Evolutionary conservation across 2,329 filamentous ascomycete genomes (phyloP).

Genomic region (Coniochaeta prunicola): DNA sequence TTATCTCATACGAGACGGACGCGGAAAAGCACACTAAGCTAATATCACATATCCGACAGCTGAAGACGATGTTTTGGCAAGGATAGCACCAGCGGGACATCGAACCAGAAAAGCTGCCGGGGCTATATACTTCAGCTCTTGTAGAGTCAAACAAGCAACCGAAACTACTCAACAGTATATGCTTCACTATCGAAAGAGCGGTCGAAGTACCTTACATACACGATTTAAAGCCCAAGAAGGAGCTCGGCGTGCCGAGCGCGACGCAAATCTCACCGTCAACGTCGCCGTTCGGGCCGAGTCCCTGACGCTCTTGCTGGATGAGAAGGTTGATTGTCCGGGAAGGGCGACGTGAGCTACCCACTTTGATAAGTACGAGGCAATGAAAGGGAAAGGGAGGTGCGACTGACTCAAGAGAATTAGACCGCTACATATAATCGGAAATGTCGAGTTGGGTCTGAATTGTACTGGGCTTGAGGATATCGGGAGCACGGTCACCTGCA

Average conservation of each 20-base stretch:
- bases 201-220: too few species aligned
- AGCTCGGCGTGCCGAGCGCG: slow-evolving; percentile 5
- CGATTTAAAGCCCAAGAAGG: too few species aligned
- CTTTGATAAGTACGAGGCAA: background rate
- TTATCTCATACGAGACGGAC: too few species aligned
- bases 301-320: slow-evolving; percentile 7
- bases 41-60: too few species aligned
- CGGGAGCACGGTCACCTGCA: background rate
- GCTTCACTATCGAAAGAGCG: too few species aligned
- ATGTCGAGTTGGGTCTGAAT: background rate
- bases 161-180: too few species aligned
- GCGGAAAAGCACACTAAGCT: too few species aligned
- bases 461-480: background rate
- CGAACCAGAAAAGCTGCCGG: too few species aligned
- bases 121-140: too few species aligned
- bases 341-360: background rate
- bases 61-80: too few species aligned
- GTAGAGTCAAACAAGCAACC: too few species aligned
- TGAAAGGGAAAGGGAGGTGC: background rate
- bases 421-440: background rate
- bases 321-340: background rate
- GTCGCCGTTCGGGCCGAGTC: slow-evolving; percentile 5
- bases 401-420: background rate
- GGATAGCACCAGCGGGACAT: too few species aligned
- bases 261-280: slow-evolving; percentile 6